phyloP scores from a whole-genome alignment of 768 basidiomycete species.

The Kwoniella europaea region DNA sequence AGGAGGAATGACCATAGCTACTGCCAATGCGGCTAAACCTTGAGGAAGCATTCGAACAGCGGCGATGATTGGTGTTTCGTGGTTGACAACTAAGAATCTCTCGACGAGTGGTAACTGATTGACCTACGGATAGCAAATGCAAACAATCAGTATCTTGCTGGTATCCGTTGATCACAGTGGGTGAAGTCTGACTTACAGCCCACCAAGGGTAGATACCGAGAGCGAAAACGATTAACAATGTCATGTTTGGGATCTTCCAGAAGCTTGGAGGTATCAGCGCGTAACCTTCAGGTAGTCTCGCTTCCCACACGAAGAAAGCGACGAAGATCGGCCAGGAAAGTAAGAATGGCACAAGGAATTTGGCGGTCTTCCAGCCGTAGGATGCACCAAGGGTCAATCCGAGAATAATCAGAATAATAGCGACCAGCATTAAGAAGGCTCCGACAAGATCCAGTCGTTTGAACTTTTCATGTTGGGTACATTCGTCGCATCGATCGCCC shows the following conservation, averaged over 20 bases:
- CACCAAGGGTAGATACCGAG: conserved; percentile 52
- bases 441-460: conserved; percentile 52
- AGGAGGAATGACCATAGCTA: conserved; percentile 35
- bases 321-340: conserved; percentile 47
- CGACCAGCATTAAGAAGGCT: conserved; percentile 40
- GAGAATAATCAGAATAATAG: conserved; percentile 53
- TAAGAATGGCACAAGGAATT: conserved; percentile 51
- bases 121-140: background rate
- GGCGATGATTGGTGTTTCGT: conserved; percentile 46
- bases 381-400: conserved; percentile 54
- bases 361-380: conserved; percentile 50
- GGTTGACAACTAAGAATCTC: conserved; percentile 28
- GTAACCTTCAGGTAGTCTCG: conserved; percentile 38
- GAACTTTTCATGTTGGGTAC: conserved; percentile 25
- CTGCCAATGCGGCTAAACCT: conserved; percentile 39
- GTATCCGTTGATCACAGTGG: background rate
- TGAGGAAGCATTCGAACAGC: conserved; percentile 48
- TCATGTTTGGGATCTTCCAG: conserved; percentile 56
- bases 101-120: conserved; percentile 44
- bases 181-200: conserved; percentile 21
- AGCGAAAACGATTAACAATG: conserved; percentile 47
- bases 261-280: conserved; percentile 50
- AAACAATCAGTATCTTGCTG: background rate
- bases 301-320: conserved; percentile 53
- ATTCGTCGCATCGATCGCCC: conserved; percentile 20